A percentile compares a stretch with the other conserved stretches of the same genome.
These are phyloP conservation scores for Podospora pseudocomata DNA, from an alignment of 495 filamentous ascomycete species.

Conservation along the genomic window DNA sequence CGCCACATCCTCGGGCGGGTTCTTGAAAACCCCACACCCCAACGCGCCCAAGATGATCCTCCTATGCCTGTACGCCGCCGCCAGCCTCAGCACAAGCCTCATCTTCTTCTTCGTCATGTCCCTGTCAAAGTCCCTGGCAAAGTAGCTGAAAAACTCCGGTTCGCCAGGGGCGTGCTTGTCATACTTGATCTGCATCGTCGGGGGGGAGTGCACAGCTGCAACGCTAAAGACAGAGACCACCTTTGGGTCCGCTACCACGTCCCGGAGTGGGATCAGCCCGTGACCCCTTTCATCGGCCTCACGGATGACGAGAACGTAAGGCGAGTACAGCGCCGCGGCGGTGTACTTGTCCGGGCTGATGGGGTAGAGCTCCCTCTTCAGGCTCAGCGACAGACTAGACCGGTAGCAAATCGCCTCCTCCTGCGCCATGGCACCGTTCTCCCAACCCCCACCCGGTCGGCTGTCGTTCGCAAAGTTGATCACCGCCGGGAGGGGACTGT, in stretches of 20 bases:
- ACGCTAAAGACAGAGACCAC: conserved; percentile 54
- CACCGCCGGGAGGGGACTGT: conserved; percentile 31
- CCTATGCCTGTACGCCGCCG: conserved; percentile 48
- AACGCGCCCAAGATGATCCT: conserved; percentile 59
- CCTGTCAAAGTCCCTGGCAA: conserved; percentile 31
- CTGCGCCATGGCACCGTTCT: conserved; percentile 52
- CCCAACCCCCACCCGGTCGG: conserved; percentile 53
- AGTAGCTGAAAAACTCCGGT: conserved; percentile 18
- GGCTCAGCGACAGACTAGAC: conserved; percentile 51
- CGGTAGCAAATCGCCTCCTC: conserved; percentile 63
- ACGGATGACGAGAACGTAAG: conserved; percentile 54
- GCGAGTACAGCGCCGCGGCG: conserved; percentile 51
- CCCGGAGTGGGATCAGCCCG: conserved; percentile 17
- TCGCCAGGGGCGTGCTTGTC: not conserved
- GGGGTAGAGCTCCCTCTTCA: conserved; percentile 50
- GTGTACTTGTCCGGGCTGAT: conserved; percentile 23
- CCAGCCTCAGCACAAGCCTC: conserved; percentile 51
- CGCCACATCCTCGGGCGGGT: conserved; percentile 55
- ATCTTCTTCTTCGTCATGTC: conserved; percentile 56
- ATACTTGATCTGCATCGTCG: not conserved
- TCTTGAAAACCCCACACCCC: conserved; percentile 60
- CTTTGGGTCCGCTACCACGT: conserved; percentile 29
- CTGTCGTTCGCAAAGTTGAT: conserved; percentile 58
- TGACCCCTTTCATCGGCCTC: conserved; percentile 39
- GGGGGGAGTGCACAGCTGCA: conserved; percentile 37